Conservation (phyloP, 2,329 filamentous ascomycete genomes). For the Leptographium flavum region DNA sequence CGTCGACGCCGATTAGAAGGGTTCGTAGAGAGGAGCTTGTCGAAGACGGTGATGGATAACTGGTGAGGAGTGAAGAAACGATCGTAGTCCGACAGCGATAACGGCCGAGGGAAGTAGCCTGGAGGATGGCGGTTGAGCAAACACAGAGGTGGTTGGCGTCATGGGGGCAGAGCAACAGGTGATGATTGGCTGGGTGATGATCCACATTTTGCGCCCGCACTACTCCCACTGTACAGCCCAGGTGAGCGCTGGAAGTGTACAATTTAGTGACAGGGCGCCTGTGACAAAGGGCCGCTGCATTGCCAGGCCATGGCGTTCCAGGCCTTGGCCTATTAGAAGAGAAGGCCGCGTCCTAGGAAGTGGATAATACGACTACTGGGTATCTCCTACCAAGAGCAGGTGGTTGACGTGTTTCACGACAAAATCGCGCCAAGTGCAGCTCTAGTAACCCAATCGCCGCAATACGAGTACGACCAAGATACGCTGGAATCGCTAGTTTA, state of each 20-base stretch:
- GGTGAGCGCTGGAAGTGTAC: no score
- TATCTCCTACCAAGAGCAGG: no score
- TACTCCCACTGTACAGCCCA: no score
- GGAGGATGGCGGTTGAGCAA: neutral
- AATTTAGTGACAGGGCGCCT: no score
- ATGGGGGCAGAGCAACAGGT: slow-evolving; percentile 2
- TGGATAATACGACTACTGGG: neutral
- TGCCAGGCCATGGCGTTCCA: no score
- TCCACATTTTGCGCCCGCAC: neutral
- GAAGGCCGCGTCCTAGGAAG: neutral
- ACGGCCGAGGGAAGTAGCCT: neutral
- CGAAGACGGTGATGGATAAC: neutral
- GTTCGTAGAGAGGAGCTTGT: neutral
- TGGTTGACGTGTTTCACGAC: neutral
- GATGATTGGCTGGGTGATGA: slow-evolving; percentile 3
- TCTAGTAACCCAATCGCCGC: no score
- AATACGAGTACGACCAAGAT: no score
- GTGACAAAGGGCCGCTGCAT: no score
- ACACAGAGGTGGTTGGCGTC: slow-evolving; percentile 9
- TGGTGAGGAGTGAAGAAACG: neutral
- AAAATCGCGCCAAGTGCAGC: neutral
- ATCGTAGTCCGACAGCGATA: neutral
- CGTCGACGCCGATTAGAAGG: no score
- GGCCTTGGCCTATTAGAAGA: neutral
- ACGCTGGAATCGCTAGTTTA: slow-evolving; percentile 1